These are phyloP conservation scores for Forsythia viridissima DNA, from an alignment of 257 asterid species.

Conservation along the genomic window DNA sequence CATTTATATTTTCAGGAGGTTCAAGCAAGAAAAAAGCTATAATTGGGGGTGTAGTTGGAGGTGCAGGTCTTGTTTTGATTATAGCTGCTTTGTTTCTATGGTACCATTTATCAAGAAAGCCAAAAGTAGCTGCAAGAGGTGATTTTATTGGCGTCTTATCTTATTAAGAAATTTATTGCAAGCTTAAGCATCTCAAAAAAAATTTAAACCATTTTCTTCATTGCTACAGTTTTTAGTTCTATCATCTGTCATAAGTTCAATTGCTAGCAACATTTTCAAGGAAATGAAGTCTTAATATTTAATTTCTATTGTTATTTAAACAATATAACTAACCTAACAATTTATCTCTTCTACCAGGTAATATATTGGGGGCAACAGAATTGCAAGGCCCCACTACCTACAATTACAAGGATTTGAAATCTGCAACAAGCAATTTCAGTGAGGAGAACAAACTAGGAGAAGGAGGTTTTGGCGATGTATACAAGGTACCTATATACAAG, in stretches of 20 bases:
- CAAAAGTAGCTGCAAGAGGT: constrained; percentile 49
- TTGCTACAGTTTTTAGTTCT: neutral
- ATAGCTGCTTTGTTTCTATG: constrained; percentile 45
- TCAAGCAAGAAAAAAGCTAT: constrained; percentile 60
- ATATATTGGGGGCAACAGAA: constrained; percentile 72
- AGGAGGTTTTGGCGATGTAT: constrained; percentile 86
- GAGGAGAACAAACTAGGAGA: constrained; percentile 76
- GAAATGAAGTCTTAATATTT: neutral
- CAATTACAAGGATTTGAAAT: constrained; percentile 59
- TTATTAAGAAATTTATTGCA: neutral
- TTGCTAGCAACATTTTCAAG: neutral
- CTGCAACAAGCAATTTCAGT: constrained; percentile 64
- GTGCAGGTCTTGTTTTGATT: constrained; percentile 55
- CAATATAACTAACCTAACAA: neutral
- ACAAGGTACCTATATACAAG: constrained; percentile 47
- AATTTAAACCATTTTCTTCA: neutral
- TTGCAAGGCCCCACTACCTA: constrained; percentile 73
- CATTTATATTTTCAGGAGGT: constrained; percentile 42
- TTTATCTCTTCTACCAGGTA: constrained; percentile 28
- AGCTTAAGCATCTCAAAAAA: neutral
- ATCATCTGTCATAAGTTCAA: neutral
- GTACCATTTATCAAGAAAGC: constrained; percentile 49
- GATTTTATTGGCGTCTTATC: neutral
- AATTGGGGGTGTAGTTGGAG: constrained; percentile 78
- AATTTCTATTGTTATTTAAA: neutral